Conservation (phyloP, 257 asterid species). For the Echium plantagineum region DNA sequence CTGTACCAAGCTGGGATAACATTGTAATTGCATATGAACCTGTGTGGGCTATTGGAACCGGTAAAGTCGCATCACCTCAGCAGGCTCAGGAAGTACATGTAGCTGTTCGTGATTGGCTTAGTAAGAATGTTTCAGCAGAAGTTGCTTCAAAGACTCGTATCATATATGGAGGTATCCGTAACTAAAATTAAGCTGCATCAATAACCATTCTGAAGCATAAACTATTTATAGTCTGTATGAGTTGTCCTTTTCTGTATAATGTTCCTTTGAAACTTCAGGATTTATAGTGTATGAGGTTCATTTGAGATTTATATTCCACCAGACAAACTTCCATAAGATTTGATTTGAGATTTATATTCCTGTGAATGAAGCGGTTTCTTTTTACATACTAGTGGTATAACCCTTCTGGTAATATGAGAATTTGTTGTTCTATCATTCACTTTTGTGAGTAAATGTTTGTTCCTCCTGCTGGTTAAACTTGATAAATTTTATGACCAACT, state of each 20-base stretch:
- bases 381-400: too few relatives aligned
- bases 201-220: too few relatives aligned
- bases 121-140: slow-evolving; percentile 74
- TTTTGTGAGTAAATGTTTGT: neutral
- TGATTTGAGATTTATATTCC: too few relatives aligned
- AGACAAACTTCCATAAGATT: too few relatives aligned
- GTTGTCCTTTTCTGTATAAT: too few relatives aligned
- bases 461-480: neutral
- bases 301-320: too few relatives aligned
- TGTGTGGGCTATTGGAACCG: slow-evolving; percentile 99
- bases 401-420: too few relatives aligned
- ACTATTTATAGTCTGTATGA: too few relatives aligned
- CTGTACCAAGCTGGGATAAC: slow-evolving; percentile 85
- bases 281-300: too few relatives aligned
- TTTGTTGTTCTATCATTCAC: too few relatives aligned
- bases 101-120: slow-evolving; percentile 92
- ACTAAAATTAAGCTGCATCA: neutral
- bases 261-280: too few relatives aligned
- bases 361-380: too few relatives aligned
- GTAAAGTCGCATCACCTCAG: slow-evolving; percentile 95
- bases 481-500: neutral
- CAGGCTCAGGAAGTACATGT: slow-evolving; percentile 98
- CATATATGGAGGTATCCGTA: slow-evolving; percentile 73
- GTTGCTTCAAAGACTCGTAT: slow-evolving; percentile 88
- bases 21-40: slow-evolving; percentile 94